Conservation (phyloP, 352 stramenopile species). For the Phytophthora europaea region DNA sequence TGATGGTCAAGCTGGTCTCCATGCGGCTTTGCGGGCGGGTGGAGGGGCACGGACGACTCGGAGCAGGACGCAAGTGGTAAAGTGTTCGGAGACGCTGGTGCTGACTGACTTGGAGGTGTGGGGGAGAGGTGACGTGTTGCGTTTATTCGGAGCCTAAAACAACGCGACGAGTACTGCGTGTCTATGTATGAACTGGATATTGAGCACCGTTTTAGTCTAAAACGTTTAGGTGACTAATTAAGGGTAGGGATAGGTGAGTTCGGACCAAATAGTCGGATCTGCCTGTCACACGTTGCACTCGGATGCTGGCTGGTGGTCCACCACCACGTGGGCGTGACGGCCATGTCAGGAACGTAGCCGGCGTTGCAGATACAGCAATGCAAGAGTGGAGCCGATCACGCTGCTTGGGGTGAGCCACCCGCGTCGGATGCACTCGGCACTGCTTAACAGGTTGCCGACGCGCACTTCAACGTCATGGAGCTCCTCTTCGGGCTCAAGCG, state of each 20-base stretch:
- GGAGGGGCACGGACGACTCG: constrained; percentile 13
- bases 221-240: constrained; percentile 2
- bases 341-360: background rate
- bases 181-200: constrained; percentile 24
- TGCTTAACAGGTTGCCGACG: constrained; percentile 8
- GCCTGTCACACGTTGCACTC: constrained; percentile 14
- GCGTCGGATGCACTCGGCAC: constrained; percentile 21
- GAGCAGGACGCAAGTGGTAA: constrained; percentile 14
- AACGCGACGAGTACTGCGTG: background rate
- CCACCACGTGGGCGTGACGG: background rate
- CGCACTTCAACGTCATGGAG: background rate
- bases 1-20: constrained; percentile 22
- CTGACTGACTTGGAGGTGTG: constrained; percentile 5
- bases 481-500: background rate
- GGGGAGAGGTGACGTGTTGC: constrained; percentile 25
- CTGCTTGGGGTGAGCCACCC: constrained; percentile 18
- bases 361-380: background rate
- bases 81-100: constrained; percentile 13
- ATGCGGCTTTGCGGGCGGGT: constrained; percentile 21
- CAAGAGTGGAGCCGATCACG: constrained; percentile 3
- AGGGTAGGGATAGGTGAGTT: constrained; percentile 21
- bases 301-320: constrained; percentile 5
- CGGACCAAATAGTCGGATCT: constrained; percentile 14
- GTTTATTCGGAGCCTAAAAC: background rate
- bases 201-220: background rate